phyloP scores from a whole-genome alignment of 148 eudicot genomes.

The Hydrangea macrophylla region DNA sequence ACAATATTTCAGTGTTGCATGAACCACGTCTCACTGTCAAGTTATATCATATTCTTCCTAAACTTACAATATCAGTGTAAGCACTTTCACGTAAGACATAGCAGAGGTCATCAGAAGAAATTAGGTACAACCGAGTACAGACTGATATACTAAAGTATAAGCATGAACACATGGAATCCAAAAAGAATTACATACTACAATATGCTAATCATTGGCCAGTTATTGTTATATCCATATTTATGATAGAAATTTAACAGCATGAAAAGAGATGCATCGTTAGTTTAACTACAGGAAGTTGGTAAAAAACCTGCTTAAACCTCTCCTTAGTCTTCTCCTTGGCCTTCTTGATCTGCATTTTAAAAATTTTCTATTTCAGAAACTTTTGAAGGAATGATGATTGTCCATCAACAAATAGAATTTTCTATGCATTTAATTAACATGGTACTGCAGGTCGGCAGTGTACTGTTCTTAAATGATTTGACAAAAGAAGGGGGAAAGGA shows the following conservation, averaged over 20 bases:
- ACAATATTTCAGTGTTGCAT: too few relatives aligned
- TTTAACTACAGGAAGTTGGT: not conserved
- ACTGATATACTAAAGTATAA: not conserved
- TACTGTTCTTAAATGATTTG: not conserved
- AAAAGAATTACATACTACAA: not conserved
- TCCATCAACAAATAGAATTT: too few relatives aligned
- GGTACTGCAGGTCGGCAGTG: too few relatives aligned
- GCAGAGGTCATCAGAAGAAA: not conserved
- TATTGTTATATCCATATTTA: not conserved
- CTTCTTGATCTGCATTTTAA: constrained; percentile 36
- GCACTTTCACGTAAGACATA: not conserved
- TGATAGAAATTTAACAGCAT: not conserved
- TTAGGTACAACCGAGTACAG: not conserved
- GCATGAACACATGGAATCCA: not conserved
- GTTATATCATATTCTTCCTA: too few relatives aligned
- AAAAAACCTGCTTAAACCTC: constrained; percentile 45
- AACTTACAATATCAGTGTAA: not conserved
- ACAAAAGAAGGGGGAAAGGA: too few relatives aligned
- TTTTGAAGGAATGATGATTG: too few relatives aligned
- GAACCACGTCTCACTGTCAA: too few relatives aligned
- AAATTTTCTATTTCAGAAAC: not conserved
- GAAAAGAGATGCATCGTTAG: not conserved
- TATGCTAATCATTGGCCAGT: not conserved
- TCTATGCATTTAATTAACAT: too few relatives aligned
- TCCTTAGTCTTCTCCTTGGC: constrained; percentile 25